Base-by-base conservation (phyloP, 2,329 filamentous ascomycete genomes). In the Cryphonectria carpinicola region DNA sequence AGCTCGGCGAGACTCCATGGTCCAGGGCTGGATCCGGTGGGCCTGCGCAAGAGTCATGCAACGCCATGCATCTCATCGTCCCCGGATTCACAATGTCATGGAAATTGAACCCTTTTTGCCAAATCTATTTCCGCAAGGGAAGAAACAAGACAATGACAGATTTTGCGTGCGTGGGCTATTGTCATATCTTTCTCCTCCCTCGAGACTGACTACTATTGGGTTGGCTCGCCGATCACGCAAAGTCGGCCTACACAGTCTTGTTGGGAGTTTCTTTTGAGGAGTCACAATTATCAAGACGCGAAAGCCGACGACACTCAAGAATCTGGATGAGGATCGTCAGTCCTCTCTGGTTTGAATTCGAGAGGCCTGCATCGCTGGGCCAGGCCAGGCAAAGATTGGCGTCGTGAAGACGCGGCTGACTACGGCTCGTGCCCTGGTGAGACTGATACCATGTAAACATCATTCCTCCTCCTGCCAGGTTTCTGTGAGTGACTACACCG, bases 11-110 rank as follows among this genome's bases (percentile, higher is more conserved):
- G 35, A 32, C 19, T 61, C 58, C 58, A 17, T 61, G 19, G 35
- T 14, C 8, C 25, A 58, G 54, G 28, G 25, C 54, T 58, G 54
- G 54, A 8, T 5, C 54, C 54, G 14, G 54, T 58, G 54, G 54
- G n/a, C 25, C 54, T 32, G 28, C 4, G 13, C 54, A 58, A 58
- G 54, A 58, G 54, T 58, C 54, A 58, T 58, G 54, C 54, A 28
- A n/a, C 22, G 7, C 46, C 46, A 49, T 49, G 46, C 46, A 49
- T 8, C 54, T 32, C 54, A 58, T 17, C 54, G 54, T 32, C 54
- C 54, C 54, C 54, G 54, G 54, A 58, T 58, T 58, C 28, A 7
- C 54, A 35, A 58, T 58, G 14, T 58, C 25, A 58, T 58, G 32
- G 28, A 58, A 58, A 35, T 28, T 58, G 28, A 19, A 19, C 6